Evolutionary conservation across 2,329 filamentous ascomycete species (phyloP).

Genomic region (Penicillium sp.): DNA sequence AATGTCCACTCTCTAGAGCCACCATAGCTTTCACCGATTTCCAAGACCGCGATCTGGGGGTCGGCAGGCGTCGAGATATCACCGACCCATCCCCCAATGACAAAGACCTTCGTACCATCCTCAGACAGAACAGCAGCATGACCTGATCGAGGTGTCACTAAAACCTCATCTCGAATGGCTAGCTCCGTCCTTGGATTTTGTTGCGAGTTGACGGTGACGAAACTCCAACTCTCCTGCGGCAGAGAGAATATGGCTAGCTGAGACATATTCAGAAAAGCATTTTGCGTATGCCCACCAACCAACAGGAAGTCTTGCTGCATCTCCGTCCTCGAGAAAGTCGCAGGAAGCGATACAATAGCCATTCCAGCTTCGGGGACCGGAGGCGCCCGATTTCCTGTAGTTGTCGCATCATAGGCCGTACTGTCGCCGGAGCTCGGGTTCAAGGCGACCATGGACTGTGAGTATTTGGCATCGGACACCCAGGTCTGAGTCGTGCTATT

Average conservation of each 20-base stretch:
- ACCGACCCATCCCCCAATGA: conserved; percentile 92
- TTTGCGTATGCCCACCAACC: conserved; percentile 78
- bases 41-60: conserved; percentile 76
- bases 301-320: conserved; percentile 76
- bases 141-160: conserved; percentile 78
- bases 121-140: conserved; percentile 80
- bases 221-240: conserved; percentile 84
- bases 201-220: conserved; percentile 63
- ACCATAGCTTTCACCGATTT: conserved; percentile 73
- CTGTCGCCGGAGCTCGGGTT: conserved; percentile 44
- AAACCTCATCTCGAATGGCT: conserved; percentile 48
- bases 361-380: conserved; percentile 85
- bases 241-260: conserved; percentile 83
- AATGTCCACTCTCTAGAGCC: conserved; percentile 46
- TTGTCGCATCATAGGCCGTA: conserved; percentile 24
- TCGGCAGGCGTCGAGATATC: conserved; percentile 71
- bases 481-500: conserved; percentile 54
- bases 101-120: conserved; percentile 73
- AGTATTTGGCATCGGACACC: conserved; percentile 72
- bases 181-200: conserved; percentile 55
- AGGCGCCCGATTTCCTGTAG: conserved; percentile 57
- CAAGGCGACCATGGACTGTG: conserved; percentile 72
- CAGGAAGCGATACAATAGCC: conserved; percentile 70
- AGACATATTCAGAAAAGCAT: conserved; percentile 92
- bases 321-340: conserved; percentile 65